Percentiles rank a stretch among this genome's conserved stretches.
phyloP scores from a whole-genome alignment of 352 stramenopile species.

The Thalassiosira allenii region DNA sequence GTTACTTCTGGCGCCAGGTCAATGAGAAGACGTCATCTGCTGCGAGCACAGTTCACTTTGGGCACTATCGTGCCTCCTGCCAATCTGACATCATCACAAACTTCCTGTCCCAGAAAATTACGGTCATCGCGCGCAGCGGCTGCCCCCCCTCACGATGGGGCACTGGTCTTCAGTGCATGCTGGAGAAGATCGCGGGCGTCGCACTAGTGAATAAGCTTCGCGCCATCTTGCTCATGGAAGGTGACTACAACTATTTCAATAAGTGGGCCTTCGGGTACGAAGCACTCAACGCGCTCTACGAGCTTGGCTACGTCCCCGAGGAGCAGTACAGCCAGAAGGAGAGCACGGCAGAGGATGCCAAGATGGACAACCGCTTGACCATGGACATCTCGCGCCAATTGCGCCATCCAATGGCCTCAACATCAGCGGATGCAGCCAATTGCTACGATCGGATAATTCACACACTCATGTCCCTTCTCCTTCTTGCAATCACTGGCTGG shows the following conservation, averaged over 20 bases:
- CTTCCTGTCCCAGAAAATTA: not conserved
- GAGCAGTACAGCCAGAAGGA: conserved; percentile 26
- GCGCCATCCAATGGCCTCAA: not conserved
- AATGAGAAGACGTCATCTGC: conserved; percentile 5
- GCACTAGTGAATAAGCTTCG: conserved; percentile 39
- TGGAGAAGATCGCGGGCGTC: conserved; percentile 27
- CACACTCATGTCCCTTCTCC: not conserved
- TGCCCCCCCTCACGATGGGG: not conserved
- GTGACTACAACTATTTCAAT: conserved; percentile 42
- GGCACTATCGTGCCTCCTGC: not conserved
- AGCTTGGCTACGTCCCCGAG: conserved; percentile 15
- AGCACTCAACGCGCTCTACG: conserved; percentile 13
- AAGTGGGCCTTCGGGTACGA: conserved; percentile 34
- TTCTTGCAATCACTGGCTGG: not conserved
- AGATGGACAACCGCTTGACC: conserved; percentile 9
- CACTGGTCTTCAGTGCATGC: conserved; percentile 10
- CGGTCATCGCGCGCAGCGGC: not conserved
- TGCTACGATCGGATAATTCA: conserved; percentile 39
- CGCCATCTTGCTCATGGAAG: conserved; percentile 53
- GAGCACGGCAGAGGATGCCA: conserved; percentile 21
- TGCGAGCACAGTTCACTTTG: conserved; percentile 3
- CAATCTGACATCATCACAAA: not conserved
- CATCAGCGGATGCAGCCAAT: conserved; percentile 33
- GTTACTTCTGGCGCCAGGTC: conserved; percentile 14
- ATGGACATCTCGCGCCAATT: conserved; percentile 12